Conservation (phyloP, 176 grass and related monocot species). For the Juncus effusus region DNA sequence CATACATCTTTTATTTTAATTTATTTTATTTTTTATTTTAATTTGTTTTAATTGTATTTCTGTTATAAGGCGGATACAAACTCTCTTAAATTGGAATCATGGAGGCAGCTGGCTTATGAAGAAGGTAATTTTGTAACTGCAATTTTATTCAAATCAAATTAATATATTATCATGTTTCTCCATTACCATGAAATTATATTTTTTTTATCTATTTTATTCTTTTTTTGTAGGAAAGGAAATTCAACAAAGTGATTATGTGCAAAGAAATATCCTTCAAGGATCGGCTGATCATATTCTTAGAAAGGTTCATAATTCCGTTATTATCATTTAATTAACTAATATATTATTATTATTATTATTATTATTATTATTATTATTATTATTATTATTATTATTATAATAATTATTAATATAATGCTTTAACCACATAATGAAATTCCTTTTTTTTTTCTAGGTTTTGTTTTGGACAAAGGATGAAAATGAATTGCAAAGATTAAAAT, state of each 20-base stretch:
- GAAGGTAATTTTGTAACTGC: conserved; percentile 44
- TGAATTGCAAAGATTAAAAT: conserved; percentile 80
- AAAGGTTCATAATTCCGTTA: conserved; percentile 56
- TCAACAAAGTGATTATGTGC: conserved; percentile 35
- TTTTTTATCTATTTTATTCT: not conserved
- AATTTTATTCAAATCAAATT: not conserved
- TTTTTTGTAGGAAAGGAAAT: conserved; percentile 65
- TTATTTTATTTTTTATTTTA: conserved; percentile 5
- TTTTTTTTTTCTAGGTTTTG: conserved; percentile 51
- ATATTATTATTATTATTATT: not conserved
- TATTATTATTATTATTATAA: not conserved
- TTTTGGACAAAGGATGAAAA: conserved; percentile 68
- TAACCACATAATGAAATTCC: too few species aligned
- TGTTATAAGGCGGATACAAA: conserved; percentile 61
- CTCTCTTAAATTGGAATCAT: conserved; percentile 76
- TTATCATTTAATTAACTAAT: not conserved
- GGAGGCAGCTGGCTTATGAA: conserved; percentile 93
- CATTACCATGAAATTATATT: conserved; percentile 1
- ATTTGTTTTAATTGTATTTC: conserved; percentile 2
- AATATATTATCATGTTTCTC: not conserved
- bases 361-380: conserved; percentile 7
- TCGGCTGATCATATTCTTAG: conserved; percentile 80
- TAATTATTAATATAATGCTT: not conserved
- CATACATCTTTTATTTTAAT: conserved; percentile 7
- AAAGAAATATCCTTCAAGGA: conserved; percentile 68